These are phyloP conservation scores for Xylaria sp. DNA, from an alignment of 2,329 filamentous ascomycete genomes.

Conservation along the genomic window DNA sequence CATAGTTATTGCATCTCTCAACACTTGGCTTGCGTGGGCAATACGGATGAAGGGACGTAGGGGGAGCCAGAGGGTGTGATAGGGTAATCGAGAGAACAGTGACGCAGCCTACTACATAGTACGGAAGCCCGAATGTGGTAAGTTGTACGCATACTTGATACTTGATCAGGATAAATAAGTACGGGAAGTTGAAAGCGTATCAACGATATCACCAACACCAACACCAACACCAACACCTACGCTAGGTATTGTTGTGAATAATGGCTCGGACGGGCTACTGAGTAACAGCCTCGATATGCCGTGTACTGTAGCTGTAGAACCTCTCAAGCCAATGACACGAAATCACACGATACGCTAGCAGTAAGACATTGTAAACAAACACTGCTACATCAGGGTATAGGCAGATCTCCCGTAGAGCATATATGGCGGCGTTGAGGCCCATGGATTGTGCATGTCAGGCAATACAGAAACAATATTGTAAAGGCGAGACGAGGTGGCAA, in stretches of 20 bases:
- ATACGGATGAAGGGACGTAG: constrained; percentile 29
- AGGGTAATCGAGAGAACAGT: background rate
- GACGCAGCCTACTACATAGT: background rate
- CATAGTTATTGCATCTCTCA: constrained; percentile 32
- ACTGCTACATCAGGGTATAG: constrained; percentile 1
- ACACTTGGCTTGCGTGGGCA: constrained; percentile 33
- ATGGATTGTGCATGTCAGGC: background rate
- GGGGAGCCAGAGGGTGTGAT: constrained; percentile 3
- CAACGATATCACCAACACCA: background rate
- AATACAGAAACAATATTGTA: constrained; percentile 2
- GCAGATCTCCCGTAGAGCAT: constrained; percentile 17
- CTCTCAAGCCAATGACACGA: constrained; percentile 29
- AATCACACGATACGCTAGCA: constrained; percentile 29
- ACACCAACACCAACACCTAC: background rate
- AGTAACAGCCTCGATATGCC: background rate
- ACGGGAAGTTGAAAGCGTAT: background rate
- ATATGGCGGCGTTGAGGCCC: constrained; percentile 21
- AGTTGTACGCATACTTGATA: background rate
- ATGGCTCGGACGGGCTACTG: background rate
- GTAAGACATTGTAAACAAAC: constrained; percentile 23
- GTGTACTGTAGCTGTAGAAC: background rate
- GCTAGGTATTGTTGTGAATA: background rate
- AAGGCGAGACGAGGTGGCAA: background rate
- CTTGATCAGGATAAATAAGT: background rate
- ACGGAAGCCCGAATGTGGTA: background rate